Evolutionary conservation across 2,329 filamentous ascomycete species (phyloP), one percentile per base, ranked within the genome.

Genomic region (Alternaria arbusti): DNA sequence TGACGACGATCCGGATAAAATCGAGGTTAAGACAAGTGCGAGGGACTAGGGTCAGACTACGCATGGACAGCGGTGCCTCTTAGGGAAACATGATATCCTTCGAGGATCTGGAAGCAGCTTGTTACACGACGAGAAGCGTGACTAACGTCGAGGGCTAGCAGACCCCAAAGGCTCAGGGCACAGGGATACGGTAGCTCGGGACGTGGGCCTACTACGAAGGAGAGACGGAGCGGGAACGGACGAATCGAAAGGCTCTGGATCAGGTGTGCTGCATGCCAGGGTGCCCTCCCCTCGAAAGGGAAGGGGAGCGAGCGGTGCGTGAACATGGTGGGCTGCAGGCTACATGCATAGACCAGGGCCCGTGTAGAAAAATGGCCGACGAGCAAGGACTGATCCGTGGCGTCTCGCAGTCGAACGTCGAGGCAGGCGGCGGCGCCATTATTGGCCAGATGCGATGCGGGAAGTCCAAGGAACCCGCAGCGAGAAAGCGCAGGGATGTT

Each of bases 171-270:
- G 71, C 70, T 72, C 70, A 75, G 67, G 67, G 66, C 71, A 76
- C 75, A 79, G 72, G 76, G 77, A 74, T 76, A 71, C 74, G 76
- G 78, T 80, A 79, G 77, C 75, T 80, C 78, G 78, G 78, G 78
- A 79, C 76, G 78, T 72, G 70, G 73, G 68, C 76, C 74, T 77
- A 71, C 72, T 70, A 69, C 64, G 72, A 70, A 70, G 71, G 69
- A 77, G 71, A 78, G 74, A 71, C 65, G 71, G 73, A 68, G 64
- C 64, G 62, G 64, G 64, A 68, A 69, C 75, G 74, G 73, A 74
- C 76, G 78, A 79, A 78, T 78, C 71, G 73, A 74, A 70, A 66
- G 67, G 59, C 70, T 70, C 70, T 76, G 75, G 73, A 74, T 75
- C 71, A 74, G 73, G 74, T 75, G 78, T 78, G 74, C 72, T 75